Percentiles rank a stretch among this genome's conserved stretches.
Conservation (phyloP, 2,329 filamentous ascomycete genomes). For the Coleophoma eucalyptorum region DNA sequence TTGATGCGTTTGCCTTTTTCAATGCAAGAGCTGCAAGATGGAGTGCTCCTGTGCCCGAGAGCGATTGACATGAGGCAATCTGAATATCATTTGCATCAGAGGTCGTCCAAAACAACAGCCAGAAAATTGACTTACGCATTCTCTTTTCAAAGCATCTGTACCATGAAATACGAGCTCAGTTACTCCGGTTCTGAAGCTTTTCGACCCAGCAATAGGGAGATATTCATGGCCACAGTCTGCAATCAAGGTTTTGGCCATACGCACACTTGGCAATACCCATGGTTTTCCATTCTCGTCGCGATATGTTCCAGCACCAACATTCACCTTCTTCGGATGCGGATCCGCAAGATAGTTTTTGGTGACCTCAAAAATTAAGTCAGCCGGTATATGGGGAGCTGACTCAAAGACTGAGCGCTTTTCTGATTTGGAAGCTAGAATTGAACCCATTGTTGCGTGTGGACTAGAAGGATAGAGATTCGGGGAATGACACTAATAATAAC, state of each 20-base stretch:
- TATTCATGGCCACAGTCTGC: slow-evolving; percentile 30
- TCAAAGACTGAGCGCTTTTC: not conserved
- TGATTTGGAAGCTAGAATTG: not conserved
- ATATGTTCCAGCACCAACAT: slow-evolving; percentile 35
- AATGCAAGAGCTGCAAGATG: slow-evolving; percentile 31
- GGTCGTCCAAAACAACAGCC: not conserved
- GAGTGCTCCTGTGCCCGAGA: slow-evolving; percentile 38
- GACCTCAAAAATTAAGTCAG: slow-evolving; percentile 31
- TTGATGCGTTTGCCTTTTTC: slow-evolving; percentile 9
- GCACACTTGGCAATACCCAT: slow-evolving; percentile 35
- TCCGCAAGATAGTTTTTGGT: slow-evolving; percentile 30
- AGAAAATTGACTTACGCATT: slow-evolving; percentile 20
- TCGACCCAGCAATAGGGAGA: slow-evolving; percentile 31
- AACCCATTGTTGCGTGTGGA: not conserved
- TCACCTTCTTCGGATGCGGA: slow-evolving; percentile 29
- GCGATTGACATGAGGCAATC: slow-evolving; percentile 33
- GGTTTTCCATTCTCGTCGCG: slow-evolving; percentile 33
- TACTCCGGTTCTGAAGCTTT: slow-evolving; percentile 27
- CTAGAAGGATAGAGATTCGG: too few species aligned
- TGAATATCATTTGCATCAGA: not conserved
- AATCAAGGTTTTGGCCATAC: slow-evolving; percentile 17
- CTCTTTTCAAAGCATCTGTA: slow-evolving; percentile 21
- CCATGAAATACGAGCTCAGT: slow-evolving; percentile 28
- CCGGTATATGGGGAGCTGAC: slow-evolving; percentile 11
- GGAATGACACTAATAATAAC: too few species aligned